Evolutionary conservation across 163 green algal species (phyloP).

Genomic region (Picocystis sp.): DNA sequence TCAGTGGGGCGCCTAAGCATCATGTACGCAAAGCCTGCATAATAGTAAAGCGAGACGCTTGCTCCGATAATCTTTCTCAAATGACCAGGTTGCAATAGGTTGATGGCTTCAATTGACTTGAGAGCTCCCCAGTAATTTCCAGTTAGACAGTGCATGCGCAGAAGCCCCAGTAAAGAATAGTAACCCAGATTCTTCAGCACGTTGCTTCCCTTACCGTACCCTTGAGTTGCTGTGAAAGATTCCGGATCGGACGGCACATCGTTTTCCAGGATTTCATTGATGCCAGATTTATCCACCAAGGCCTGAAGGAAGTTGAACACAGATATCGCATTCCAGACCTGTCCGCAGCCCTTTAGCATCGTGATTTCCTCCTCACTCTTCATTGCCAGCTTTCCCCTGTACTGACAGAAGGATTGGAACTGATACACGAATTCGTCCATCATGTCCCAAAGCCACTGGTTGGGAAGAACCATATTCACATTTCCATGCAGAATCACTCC

Average conservation of each 20-base stretch:
- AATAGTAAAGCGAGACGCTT: slow-evolving; percentile 88
- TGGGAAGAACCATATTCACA: slow-evolving; percentile 93
- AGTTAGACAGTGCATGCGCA: slow-evolving; percentile 75
- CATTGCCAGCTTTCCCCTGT: slow-evolving; percentile 38
- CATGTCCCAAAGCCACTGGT: slow-evolving; percentile 97
- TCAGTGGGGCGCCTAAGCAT: slow-evolving; percentile 54
- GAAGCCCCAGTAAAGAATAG: slow-evolving; percentile 77
- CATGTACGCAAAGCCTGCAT: slow-evolving; percentile 81
- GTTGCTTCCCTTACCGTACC: slow-evolving; percentile 64
- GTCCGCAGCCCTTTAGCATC: slow-evolving; percentile 12
- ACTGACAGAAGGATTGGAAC: slow-evolving; percentile 77
- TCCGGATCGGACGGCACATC: slow-evolving; percentile 31
- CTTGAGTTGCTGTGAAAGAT: slow-evolving; percentile 42
- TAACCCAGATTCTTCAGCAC: slow-evolving; percentile 91
- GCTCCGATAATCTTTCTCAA: slow-evolving; percentile 36
- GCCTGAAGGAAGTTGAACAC: slow-evolving; percentile 85
- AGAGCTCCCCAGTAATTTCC: slow-evolving; percentile 75
- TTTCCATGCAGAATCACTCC: slow-evolving; percentile 71
- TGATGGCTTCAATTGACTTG: slow-evolving; percentile 43
- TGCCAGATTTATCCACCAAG: slow-evolving; percentile 71
- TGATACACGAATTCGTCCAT: slow-evolving; percentile 99
- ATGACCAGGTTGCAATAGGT: slow-evolving; percentile 35
- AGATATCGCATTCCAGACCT: slow-evolving; percentile 68
- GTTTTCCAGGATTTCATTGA: slow-evolving; percentile 38
- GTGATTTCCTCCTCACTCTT: slow-evolving; percentile 7